Evolutionary conservation across 805 yeast species (phyloP).

Genomic region (Candida boleticola): DNA sequence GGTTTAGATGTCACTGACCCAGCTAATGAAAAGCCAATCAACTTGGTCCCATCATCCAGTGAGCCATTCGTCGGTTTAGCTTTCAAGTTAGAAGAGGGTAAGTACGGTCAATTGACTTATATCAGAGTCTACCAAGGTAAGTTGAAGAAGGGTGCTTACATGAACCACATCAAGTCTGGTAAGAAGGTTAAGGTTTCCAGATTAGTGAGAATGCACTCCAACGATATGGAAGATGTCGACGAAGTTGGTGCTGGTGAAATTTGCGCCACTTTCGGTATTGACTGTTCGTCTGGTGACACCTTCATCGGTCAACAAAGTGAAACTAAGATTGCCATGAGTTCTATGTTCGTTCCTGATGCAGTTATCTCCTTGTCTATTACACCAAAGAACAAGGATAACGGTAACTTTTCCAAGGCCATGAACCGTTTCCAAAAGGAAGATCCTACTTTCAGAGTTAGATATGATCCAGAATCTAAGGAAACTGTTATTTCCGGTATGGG

Average conservation of each 20-base stretch:
- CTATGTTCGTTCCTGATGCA: constrained; percentile 99
- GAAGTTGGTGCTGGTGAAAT: constrained; percentile 98
- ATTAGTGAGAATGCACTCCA: constrained; percentile 96
- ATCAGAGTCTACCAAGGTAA: constrained; percentile 96
- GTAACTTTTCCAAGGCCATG: constrained; percentile 92
- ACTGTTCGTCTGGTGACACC: constrained; percentile 98
- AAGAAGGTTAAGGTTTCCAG: constrained; percentile 91
- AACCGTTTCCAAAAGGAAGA: constrained; percentile 98
- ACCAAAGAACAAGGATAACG: constrained; percentile 84
- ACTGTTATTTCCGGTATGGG: constrained; percentile 98
- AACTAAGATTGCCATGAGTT: constrained; percentile 83
- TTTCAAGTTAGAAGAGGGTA: constrained; percentile 98
- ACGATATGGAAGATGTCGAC: constrained; percentile 97
- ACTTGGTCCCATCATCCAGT: constrained; percentile 65
- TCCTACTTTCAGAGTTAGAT: constrained; percentile 94
- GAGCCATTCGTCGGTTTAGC: constrained; percentile 95
- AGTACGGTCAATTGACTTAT: constrained; percentile 96
- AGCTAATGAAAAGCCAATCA: constrained; percentile 62
- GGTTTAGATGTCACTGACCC: constrained; percentile 72
- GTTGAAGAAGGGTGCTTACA: constrained; percentile 84
- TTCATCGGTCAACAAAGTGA: constrained; percentile 75
- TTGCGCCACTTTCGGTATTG: constrained; percentile 98
- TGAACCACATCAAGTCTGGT: constrained; percentile 86
- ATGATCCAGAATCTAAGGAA: constrained; percentile 88
- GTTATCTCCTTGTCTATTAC: constrained; percentile 89